Evolutionary conservation across 345 rosid species (phyloP).

Genomic region (Ceriops zippeliana): DNA sequence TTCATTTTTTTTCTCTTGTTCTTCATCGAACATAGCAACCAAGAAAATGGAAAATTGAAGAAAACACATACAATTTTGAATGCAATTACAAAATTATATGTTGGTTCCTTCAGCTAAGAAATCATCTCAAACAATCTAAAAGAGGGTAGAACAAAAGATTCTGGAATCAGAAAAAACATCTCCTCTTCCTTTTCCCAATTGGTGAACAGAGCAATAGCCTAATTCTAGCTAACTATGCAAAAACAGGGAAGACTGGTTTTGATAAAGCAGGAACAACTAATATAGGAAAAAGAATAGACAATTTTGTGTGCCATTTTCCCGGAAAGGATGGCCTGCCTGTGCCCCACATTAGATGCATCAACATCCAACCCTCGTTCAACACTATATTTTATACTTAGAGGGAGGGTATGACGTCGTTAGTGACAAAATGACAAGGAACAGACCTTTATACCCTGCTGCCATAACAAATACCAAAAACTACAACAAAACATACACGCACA

Average conservation of each 20-base stretch:
- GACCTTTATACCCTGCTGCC: not conserved
- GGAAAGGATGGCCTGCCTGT: slow-evolving; percentile 18
- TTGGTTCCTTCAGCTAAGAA: not conserved
- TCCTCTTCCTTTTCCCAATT: not conserved
- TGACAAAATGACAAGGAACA: slow-evolving; percentile 8
- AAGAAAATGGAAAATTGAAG: not conserved
- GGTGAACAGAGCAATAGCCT: slow-evolving; percentile 17
- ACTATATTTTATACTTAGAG: slow-evolving; percentile 8
- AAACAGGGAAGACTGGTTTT: slow-evolving; percentile 17
- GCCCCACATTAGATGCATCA: slow-evolving; percentile 16
- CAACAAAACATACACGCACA: not conserved
- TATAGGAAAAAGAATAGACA: slow-evolving; percentile 23
- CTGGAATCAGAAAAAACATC: not conserved
- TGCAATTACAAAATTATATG: not conserved
- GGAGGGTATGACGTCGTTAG: slow-evolving; percentile 9
- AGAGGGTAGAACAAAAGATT: slow-evolving; percentile 1
- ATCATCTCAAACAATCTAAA: not conserved
- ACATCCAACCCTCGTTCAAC: slow-evolving; percentile 16
- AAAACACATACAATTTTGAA: not conserved
- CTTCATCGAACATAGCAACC: not conserved
- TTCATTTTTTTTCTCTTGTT: not conserved
- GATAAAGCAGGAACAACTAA: slow-evolving; percentile 25
- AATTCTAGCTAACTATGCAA: slow-evolving; percentile 4
- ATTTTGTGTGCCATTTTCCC: slow-evolving; percentile 13
- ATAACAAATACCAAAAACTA: not conserved